Conservation (phyloP, 495 filamentous ascomycete genomes). For the Beverwykella pulmonaria region DNA sequence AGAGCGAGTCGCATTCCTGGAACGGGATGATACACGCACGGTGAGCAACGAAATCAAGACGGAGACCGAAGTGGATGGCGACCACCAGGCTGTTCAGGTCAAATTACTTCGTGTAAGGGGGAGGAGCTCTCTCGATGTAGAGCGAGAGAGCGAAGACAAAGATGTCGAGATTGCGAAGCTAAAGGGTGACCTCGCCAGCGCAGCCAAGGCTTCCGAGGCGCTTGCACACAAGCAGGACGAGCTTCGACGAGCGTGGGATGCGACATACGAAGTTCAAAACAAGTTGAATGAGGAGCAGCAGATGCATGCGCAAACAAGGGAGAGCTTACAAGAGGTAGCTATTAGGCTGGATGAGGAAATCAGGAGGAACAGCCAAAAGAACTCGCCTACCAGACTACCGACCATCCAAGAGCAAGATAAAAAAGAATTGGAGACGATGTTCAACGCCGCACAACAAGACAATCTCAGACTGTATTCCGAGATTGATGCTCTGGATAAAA, state of each 20-base stretch:
- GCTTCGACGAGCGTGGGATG: conserved; percentile 21
- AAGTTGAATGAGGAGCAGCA: conserved; percentile 16
- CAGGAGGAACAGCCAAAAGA: conserved; percentile 9
- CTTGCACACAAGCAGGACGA: conserved; percentile 17
- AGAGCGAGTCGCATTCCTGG: conserved; percentile 17
- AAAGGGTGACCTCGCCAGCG: conserved; percentile 3
- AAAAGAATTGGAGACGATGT: conserved; percentile 26
- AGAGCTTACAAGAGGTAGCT: conserved; percentile 12
- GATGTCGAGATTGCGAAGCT: conserved; percentile 24
- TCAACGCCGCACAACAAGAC: conserved; percentile 31
- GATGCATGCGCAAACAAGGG: conserved; percentile 11
- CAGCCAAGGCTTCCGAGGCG: conserved; percentile 2
- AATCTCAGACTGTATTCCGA: conserved; percentile 24
- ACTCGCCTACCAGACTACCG: conserved; percentile 13
- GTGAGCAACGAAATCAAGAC: neutral
- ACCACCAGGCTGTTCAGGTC: conserved; percentile 15
- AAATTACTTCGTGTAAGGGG: conserved; percentile 25
- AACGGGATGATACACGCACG: neutral
- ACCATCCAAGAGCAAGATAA: conserved; percentile 29
- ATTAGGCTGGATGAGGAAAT: conserved; percentile 18
- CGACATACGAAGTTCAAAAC: conserved; percentile 17
- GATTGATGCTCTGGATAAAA: conserved; percentile 21
- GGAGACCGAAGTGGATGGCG: neutral
- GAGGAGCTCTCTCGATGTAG: conserved; percentile 17
- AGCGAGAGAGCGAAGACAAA: conserved; percentile 12